A percentile compares a stretch with the other conserved stretches of the same genome.
Conservation (phyloP, 441 rosid species). For the Syzygium syzygioides region DNA sequence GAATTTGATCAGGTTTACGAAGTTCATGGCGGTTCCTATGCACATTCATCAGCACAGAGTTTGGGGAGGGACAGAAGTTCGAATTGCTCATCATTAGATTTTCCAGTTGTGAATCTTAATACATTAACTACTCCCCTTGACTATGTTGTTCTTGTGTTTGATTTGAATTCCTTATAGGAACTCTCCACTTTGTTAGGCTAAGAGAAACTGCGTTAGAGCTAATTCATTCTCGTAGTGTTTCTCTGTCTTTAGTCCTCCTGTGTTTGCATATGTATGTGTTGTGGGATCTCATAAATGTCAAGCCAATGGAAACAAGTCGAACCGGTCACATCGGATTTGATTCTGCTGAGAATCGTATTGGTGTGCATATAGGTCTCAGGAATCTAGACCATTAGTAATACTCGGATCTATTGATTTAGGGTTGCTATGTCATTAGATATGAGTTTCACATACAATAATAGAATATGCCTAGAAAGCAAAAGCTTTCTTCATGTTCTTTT, state of each 20-base stretch:
- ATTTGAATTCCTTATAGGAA: not conserved
- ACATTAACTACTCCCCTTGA: not conserved
- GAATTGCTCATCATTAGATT: not conserved
- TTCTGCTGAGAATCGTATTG: conserved; percentile 18
- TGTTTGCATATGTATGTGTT: not conserved
- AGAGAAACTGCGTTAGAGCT: not conserved
- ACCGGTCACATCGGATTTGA: not conserved
- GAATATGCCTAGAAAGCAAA: not conserved
- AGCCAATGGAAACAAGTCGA: no score
- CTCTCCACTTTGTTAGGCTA: not conserved
- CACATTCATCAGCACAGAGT: not conserved
- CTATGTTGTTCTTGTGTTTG: not conserved
- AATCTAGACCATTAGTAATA: not conserved
- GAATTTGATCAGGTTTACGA: not conserved
- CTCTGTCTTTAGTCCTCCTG: not conserved
- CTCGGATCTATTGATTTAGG: not conserved
- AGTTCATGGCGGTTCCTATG: not conserved
- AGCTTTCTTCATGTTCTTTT: not conserved
- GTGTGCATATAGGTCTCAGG: conserved; percentile 8
- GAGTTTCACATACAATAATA: not conserved
- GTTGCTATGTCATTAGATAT: not conserved
- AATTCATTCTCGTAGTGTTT: conserved; percentile 21
- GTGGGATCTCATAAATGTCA: not conserved
- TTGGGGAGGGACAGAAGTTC: not conserved
- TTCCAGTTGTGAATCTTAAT: not conserved